These are phyloP conservation scores for Fusarium sulawesiense DNA, from an alignment of 2,329 filamentous ascomycete species.

Conservation along the genomic window DNA sequence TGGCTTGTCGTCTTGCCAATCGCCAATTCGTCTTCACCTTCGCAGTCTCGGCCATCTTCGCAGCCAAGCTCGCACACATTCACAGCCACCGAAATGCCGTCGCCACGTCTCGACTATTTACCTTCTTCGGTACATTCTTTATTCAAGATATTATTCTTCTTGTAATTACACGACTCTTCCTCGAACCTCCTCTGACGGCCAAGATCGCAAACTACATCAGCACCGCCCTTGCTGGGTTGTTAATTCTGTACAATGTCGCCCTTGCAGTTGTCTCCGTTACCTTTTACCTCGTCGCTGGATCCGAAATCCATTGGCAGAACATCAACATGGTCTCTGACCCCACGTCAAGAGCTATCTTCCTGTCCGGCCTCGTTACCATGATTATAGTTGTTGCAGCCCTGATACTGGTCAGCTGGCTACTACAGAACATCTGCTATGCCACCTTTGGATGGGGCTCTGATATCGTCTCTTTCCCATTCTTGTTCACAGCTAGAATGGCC, in stretches of 20 bases:
- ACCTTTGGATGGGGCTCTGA: conserved; percentile 47
- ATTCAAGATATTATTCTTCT: conserved; percentile 50
- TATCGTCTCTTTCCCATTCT: conserved; percentile 45
- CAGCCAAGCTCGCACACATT: conserved; percentile 50
- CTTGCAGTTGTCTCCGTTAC: conserved; percentile 46
- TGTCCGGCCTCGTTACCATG: conserved; percentile 50
- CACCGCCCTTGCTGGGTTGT: conserved; percentile 22
- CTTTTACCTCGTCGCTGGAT: conserved; percentile 50
- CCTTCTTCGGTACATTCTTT: conserved; percentile 52
- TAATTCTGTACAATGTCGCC: conserved; percentile 40
- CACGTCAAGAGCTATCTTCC: conserved; percentile 48
- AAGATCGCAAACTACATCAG: conserved; percentile 24
- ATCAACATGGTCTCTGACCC: conserved; percentile 49
- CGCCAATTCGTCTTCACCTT: conserved; percentile 50
- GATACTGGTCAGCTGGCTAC: conserved; percentile 36
- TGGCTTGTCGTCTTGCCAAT: conserved; percentile 44
- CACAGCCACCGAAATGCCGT: conserved; percentile 49
- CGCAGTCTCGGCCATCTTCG: conserved; percentile 45
- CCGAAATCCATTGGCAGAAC: conserved; percentile 53
- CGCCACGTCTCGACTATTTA: conserved; percentile 43
- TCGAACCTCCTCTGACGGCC: conserved; percentile 40
- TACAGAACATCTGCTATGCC: conserved; percentile 44
- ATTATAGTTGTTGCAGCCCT: conserved; percentile 33
- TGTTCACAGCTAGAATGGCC: conserved; percentile 17
- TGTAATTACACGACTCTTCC: conserved; percentile 48